Base-by-base conservation (phyloP, 805 yeast genomes). In the Cyberlindnera xylosilytica region DNA sequence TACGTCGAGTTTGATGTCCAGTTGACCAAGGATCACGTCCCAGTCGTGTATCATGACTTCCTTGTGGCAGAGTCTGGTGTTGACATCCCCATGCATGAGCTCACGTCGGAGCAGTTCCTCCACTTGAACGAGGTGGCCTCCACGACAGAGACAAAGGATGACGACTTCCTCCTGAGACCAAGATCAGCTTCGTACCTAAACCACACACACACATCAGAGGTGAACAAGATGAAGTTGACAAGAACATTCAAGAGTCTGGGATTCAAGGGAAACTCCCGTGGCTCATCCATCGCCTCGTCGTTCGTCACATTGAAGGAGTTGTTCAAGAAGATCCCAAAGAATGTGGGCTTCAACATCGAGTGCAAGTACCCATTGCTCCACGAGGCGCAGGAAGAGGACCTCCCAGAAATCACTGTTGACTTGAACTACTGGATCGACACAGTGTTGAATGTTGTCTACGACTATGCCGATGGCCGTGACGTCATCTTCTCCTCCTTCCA, bases 1-100 rank as follows among this genome's bases (percentile, higher is more conserved):
- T 91, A 91, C 57, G 97, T 91, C 39, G 98, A 91, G 64, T 91
- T 91, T 61, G 98, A 91, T 64, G 98, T 91, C 35, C 98, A 91
- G 60, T 69, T 91, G 52, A 91, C 98, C 13, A 88, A 89, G 58
- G 98, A 91, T 62, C 72, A 72, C 50, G 81, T 87, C 10, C 97
- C 98, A 3, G 98, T 91, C 6, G 85, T 91, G 22, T 91, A 91
- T 58, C 98, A 91, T 62, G 98, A 91, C 60, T 91, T 91, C 58
- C 62, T 87, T 33, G 97, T 91, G 38, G 95, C 96, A 2, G 98
- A 91, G 58, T 81, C 96, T 6, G 98, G 98, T 15, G 88, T 87
- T 38, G 98, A 91, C 65, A 83, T 90, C 38, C 97, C 98, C 4
- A 90, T 91, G 97, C 96, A 90, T 64, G 79, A 83, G 22, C 68